Percentiles rank a stretch among this genome's conserved stretches.
Evolutionary conservation across 2,329 filamentous ascomycete genomes (phyloP).

Genomic region (Penicillium concentricum): DNA sequence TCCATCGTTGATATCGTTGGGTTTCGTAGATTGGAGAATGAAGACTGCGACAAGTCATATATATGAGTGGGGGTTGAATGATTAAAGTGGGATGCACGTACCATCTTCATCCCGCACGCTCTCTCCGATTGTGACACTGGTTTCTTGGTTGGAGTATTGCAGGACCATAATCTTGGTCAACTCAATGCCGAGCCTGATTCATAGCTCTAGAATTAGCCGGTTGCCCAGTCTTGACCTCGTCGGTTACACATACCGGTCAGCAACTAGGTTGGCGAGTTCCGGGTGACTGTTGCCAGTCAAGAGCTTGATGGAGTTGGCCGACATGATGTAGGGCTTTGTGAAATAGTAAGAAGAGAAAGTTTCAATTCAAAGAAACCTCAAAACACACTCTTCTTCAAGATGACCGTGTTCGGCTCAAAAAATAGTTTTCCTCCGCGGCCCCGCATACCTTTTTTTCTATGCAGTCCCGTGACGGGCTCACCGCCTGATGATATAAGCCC

Average conservation of each 20-base stretch:
- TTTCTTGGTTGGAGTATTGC: constrained; percentile 64
- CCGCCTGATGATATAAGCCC: constrained; percentile 14
- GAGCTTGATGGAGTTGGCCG: constrained; percentile 72
- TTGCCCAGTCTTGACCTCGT: constrained; percentile 1
- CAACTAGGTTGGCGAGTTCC: constrained; percentile 67
- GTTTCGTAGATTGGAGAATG: constrained; percentile 91
- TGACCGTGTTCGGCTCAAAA: constrained; percentile 18
- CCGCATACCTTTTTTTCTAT: constrained; percentile 21
- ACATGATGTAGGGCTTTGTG: constrained; percentile 50
- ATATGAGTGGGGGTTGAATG: constrained; percentile 9
- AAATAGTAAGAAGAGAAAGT: background rate
- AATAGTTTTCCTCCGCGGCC: constrained; percentile 23
- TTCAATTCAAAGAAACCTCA: background rate
- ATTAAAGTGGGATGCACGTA: constrained; percentile 38
- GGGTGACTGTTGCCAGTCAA: constrained; percentile 75
- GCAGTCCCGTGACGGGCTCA: constrained; percentile 23
- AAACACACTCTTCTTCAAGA: constrained; percentile 4
- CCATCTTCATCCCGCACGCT: constrained; percentile 94
- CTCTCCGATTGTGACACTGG: constrained; percentile 83
- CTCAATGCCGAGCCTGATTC: constrained; percentile 61
- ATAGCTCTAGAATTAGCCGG: constrained; percentile 11
- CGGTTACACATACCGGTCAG: constrained; percentile 56
- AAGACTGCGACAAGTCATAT: constrained; percentile 61
- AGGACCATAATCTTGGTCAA: constrained; percentile 67
- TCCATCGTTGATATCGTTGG: constrained; percentile 95